A percentile compares a stretch with the other conserved stretches of the same genome.
phyloP scores from a whole-genome alignment of 2,329 filamentous ascomycete species.

The Ophiostoma triangulosporum region DNA sequence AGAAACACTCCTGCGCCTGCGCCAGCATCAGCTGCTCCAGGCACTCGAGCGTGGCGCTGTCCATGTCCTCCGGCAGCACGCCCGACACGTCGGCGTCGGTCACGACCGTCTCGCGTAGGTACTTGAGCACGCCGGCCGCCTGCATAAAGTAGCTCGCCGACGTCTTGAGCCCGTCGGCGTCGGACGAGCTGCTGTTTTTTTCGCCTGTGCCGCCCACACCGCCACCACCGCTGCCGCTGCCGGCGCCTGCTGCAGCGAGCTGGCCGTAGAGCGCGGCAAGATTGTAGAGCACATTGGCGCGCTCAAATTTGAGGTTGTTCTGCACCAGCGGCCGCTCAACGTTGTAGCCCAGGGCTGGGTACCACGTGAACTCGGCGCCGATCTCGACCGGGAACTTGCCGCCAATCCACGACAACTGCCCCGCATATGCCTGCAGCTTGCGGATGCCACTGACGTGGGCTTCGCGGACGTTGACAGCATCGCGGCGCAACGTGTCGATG shows the following conservation, averaged over 20 bases:
- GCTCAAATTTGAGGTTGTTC: constrained; percentile 64
- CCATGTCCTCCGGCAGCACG: constrained; percentile 89
- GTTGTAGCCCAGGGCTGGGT: constrained; percentile 84
- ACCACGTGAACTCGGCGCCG: constrained; percentile 93
- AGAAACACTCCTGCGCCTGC: constrained; percentile 94
- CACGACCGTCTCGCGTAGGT: constrained; percentile 63
- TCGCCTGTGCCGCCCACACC: not conserved
- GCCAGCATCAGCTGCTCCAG: constrained; percentile 74
- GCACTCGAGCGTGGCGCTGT: constrained; percentile 71
- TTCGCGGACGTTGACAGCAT: constrained; percentile 82
- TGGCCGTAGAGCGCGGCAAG: constrained; percentile 88
- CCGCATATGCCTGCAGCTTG: constrained; percentile 83
- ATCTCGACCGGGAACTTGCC: constrained; percentile 96
- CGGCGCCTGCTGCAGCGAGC: constrained; percentile 46
- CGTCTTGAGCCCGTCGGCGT: constrained; percentile 66
- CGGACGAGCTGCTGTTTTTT: constrained; percentile 54
- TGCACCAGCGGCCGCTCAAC: constrained; percentile 55
- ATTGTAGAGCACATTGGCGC: constrained; percentile 87
- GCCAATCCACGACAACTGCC: constrained; percentile 82
- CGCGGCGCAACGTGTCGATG: constrained; percentile 69
- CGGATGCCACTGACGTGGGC: constrained; percentile 74
- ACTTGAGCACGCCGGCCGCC: constrained; percentile 67
- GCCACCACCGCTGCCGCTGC: not conserved
- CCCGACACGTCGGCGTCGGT: constrained; percentile 69
- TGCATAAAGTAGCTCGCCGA: constrained; percentile 85